These are phyloP conservation scores for Helotiales sp. DNA, from an alignment of 2,329 filamentous ascomycete genomes.

Conservation along the genomic window DNA sequence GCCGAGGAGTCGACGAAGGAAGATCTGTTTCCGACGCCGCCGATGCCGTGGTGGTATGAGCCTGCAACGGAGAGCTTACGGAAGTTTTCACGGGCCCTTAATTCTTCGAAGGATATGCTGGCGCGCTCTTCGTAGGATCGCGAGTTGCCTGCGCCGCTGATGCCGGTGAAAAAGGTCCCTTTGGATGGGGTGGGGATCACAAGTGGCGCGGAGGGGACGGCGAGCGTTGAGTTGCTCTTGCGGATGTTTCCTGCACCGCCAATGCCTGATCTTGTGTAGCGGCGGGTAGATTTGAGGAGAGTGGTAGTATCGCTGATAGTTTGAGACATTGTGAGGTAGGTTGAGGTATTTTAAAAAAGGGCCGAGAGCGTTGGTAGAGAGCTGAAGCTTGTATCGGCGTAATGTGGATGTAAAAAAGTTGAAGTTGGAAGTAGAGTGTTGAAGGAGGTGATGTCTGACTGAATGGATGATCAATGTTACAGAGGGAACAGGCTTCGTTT, in stretches of 20 bases:
- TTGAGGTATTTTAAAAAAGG: background rate
- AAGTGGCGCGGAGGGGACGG: background rate
- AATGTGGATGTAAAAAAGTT: background rate
- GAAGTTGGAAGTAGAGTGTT: constrained; percentile 2
- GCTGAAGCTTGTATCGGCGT: background rate
- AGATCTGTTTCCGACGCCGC: constrained; percentile 35
- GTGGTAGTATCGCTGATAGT: background rate
- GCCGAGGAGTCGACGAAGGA: background rate
- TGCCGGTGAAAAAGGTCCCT: constrained; percentile 22
- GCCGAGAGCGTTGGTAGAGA: background rate
- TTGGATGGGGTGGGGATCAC: background rate
- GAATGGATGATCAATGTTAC: background rate
- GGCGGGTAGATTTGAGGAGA: constrained; percentile 10
- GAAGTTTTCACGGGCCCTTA: background rate
- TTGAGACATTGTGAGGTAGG: constrained; percentile 14
- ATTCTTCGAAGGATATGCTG: constrained; percentile 5
- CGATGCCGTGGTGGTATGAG: constrained; percentile 29
- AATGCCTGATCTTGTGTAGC: constrained; percentile 26
- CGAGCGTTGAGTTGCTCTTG: background rate
- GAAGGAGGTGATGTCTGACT: constrained; percentile 2
- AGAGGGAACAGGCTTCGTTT: background rate
- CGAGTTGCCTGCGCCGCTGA: constrained; percentile 25
- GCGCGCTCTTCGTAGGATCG: constrained; percentile 22
- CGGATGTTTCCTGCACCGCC: constrained; percentile 29
- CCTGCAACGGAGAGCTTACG: constrained; percentile 8